Evolutionary conservation across 1,284 basidiomycete genomes (phyloP), one percentile per base, ranked within the genome.

Genomic region (Boletellus deceptivus): DNA sequence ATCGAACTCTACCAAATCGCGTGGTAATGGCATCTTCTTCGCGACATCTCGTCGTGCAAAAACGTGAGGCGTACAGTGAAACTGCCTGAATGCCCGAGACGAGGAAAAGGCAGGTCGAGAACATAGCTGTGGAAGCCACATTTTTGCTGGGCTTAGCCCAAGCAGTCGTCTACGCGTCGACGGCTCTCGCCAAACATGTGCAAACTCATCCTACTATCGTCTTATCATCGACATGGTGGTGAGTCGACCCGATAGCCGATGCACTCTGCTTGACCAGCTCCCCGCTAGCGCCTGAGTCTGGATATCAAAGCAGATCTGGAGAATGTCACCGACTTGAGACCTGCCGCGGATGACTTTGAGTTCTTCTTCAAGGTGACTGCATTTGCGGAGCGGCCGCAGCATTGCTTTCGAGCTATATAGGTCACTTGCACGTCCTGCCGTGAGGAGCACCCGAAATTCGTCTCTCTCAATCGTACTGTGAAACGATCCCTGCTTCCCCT

Each of bases 381-480:
- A 3, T 22, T 17, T 5, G 18, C 18, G 10, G 13, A 38, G 18
- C 11, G 18, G n/a, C 33, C 17, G 16, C 33, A 22, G 17, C 22
- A 9, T 38, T 17, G 20, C 50, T 46, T 40, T 43, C 33, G 51
- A 6, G 45, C 45, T 50, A 34, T 41, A 10, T 57, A 91, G 87
- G 86, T 91, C n/a, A 79, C 83, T 70, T 91, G 89, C 66, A 89
- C 74, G 29, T 86, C 80, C 64, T 91, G 89, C 62, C 75, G 86
- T 52, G 88, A 90, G 69, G 67, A 70, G 1, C 89, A 91, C 59
- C 80, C 83, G 1, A 91, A 88, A 58, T 57, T 75, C 44, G 81
- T 91, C 3, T 70, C 83, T 29, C 59, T 91, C 55, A 91, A 91
- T 59, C 82, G 83, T 42, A 55, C 71, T 49, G 88, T 89, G 65